Evolutionary conservation across 257 asterid genomes (phyloP).

Genomic region (Scutellaria minor): DNA sequence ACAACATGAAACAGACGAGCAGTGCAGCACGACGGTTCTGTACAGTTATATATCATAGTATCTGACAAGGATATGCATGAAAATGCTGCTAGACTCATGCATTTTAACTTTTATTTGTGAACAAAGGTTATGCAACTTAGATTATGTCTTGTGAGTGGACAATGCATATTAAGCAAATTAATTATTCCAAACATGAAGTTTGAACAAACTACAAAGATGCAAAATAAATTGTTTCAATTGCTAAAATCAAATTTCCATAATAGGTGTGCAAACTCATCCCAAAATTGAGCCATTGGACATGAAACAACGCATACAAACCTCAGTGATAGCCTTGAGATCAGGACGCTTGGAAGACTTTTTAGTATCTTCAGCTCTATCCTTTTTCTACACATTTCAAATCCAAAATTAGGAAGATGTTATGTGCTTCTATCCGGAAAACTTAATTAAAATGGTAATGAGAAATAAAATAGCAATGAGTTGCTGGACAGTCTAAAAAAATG

Average conservation of each 20-base stretch:
- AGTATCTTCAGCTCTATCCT: constrained; percentile 32
- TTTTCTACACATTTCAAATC: constrained; percentile 48
- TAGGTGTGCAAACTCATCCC: neutral
- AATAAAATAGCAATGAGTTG: neutral
- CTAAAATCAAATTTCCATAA: neutral
- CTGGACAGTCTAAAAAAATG: neutral
- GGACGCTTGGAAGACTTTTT: constrained; percentile 69
- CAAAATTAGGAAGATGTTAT: constrained; percentile 16
- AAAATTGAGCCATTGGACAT: neutral
- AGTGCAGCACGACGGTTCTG: neutral
- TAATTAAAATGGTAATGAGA: constrained; percentile 3
- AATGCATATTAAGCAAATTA: neutral
- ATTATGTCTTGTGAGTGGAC: neutral
- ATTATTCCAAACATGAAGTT: neutral
- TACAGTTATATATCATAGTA: neutral
- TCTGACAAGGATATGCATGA: neutral
- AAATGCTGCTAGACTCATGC: neutral
- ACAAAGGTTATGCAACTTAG: neutral
- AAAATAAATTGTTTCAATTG: no score
- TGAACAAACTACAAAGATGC: neutral
- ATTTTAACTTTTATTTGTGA: neutral
- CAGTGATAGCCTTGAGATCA: constrained; percentile 78
- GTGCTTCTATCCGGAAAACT: neutral
- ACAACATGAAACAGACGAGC: constrained; percentile 21
- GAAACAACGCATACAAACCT: constrained; percentile 42